phyloP scores from a whole-genome alignment of 1,284 basidiomycete genomes.

The Irpex lacteus region DNA sequence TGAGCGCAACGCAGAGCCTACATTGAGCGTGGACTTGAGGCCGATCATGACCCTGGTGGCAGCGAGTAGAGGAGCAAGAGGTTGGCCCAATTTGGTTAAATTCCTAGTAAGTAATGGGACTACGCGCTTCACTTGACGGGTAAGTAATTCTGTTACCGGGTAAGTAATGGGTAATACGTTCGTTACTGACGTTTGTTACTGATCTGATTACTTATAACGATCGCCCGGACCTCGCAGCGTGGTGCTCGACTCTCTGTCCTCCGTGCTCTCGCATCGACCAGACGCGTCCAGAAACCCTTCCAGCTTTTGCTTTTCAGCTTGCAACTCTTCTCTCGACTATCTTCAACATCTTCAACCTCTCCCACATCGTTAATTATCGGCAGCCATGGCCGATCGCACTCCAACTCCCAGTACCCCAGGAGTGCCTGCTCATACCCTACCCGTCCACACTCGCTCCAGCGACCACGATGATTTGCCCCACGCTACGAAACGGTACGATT shows the following conservation, averaged over 20 bases:
- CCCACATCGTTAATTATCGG: background rate
- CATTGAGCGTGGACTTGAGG: slow-evolving; percentile 87
- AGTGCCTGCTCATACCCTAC: slow-evolving; percentile 71
- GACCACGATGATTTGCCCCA: slow-evolving; percentile 83
- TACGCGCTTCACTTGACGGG: background rate
- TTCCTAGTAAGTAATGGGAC: background rate
- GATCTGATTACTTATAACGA: background rate
- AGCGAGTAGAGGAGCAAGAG: slow-evolving; percentile 7
- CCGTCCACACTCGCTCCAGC: slow-evolving; percentile 76
- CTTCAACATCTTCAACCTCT: background rate
- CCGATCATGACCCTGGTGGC: slow-evolving; percentile 70
- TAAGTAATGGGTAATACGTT: background rate
- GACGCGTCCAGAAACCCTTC: background rate
- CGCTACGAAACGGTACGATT: slow-evolving; percentile 76
- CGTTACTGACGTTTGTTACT: background rate
- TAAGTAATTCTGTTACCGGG: background rate
- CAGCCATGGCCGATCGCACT: slow-evolving; percentile 14
- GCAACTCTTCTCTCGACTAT: background rate
- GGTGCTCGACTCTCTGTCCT: background rate
- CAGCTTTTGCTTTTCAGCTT: background rate
- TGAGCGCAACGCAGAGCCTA: slow-evolving; percentile 25
- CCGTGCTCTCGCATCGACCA: background rate
- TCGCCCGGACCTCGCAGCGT: background rate
- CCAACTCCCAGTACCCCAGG: slow-evolving; percentile 35
- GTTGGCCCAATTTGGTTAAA: background rate